Evolutionary conservation across 805 yeast genomes (phyloP), one percentile per base, ranked within the genome.

Genomic region (Cyberlindnera samutprakarnensis): DNA sequence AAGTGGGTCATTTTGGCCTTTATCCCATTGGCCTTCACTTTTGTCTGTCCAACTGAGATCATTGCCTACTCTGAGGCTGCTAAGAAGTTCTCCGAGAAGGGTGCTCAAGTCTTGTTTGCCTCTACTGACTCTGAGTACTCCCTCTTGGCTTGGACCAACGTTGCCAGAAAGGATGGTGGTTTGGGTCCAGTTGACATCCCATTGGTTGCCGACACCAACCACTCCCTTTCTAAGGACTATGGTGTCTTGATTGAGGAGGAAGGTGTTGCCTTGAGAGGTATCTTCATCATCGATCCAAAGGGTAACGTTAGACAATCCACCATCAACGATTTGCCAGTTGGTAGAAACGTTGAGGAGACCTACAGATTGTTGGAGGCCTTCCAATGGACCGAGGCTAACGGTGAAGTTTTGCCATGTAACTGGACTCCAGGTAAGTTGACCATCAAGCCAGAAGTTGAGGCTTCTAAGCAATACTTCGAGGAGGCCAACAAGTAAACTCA

Each of bases 321-420:
- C 68, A 73, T 92, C 75, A 92, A 92, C 75, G 97, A 92, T 67
- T 81, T 90, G 64, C 96, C 98, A 64, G 99, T 92, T 51, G 98
- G 98, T 64, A 87, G 98, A 76, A 82, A 84, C 57, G 98, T 92
- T 50, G 96, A 88, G 48, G 99, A 92, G 77, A 82, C 96, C 48
- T 73, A 86, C 60, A 88, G 99, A 80, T 77, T 92, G 60, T 75
- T 92, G 44, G 97, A 92, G 63, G 99, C 96, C 52, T 92, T 92
- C 95, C 95, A 90, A 73, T 92, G 94, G 88, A 84, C 95, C 55
- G 97, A 88, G 66, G 83, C 85, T 73, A 72, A 92, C 78, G 98
- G 98, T 70, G 96, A 94, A 72, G 98, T 90, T 49, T 88, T 96
- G 72, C 98, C 98, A 56, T 96, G 97, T 62, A 92, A 90, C 94